phyloP scores from a whole-genome alignment of 2,329 filamentous ascomycete species.

The Colletotrichum melonis region DNA sequence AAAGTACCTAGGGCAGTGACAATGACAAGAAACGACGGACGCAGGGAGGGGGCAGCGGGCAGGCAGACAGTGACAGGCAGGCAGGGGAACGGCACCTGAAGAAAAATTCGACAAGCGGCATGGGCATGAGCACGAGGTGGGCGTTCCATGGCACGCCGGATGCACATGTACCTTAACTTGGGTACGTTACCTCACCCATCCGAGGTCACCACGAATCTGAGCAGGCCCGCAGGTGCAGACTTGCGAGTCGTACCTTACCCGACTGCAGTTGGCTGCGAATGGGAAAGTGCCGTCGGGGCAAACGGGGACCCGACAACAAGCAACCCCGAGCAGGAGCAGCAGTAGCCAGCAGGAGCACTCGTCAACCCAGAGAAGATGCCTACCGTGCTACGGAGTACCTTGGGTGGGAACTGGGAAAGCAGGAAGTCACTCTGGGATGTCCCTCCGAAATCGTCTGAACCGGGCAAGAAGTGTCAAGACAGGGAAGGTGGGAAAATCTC shows the following conservation, averaged over 20 bases:
- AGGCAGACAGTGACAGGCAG: not conserved
- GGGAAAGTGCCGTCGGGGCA: not conserved
- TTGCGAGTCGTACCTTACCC: too few relatives aligned
- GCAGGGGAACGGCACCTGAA: not conserved
- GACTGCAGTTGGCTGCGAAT: not conserved
- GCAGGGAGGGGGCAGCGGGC: not conserved
- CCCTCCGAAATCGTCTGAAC: not conserved
- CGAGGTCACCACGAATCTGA: too few relatives aligned
- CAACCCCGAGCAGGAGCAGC: not conserved
- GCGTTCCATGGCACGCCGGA: too few relatives aligned
- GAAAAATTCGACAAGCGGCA: slow-evolving; percentile 10
- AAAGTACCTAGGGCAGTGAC: not conserved
- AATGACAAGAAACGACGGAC: not conserved
- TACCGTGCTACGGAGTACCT: too few relatives aligned
- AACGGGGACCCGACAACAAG: not conserved
- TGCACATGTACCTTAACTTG: too few relatives aligned
- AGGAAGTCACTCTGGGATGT: not conserved
- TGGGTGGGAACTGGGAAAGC: too few relatives aligned
- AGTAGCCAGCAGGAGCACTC: not conserved
- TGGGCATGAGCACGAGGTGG: too few relatives aligned
- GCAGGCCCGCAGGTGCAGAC: too few relatives aligned
- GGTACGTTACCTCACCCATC: too few relatives aligned
- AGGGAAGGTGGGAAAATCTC: slow-evolving; percentile 33
- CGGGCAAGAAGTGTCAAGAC: not conserved
- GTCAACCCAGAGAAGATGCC: not conserved